Base-by-base conservation (phyloP, 768 basidiomycete genomes). In the Macrolepiota albuminosa region DNA sequence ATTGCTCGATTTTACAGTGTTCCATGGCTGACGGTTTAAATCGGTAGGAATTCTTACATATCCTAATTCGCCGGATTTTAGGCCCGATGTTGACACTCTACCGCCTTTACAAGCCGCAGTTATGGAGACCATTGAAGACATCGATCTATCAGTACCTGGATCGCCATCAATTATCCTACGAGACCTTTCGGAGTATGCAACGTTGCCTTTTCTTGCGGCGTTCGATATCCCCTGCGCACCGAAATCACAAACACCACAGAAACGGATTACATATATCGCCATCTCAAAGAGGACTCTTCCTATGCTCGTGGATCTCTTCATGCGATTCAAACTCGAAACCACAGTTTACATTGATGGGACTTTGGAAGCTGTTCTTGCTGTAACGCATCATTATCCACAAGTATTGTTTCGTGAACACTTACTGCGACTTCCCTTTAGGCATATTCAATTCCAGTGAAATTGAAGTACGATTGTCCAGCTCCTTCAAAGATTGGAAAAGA, bases 381-480 rank as follows among this genome's bases (percentile, higher is more conserved):
- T 93, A 63, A 61, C 86, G 13, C 21, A 18, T 13, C 69, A 13
- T 29, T 7, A 54, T 33, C 34, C 34, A 4, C 43, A 54, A 24
- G n/a, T 34, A n/a, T 26, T 5, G 8, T 26, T 5, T 48, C 45
- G 46, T 18, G 18, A 33, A 47, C 14, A 58, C 10, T 34, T 29
- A 33, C 9, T 34, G 34, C 9, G 34, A 52, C 18, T 37, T n/a
- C 31, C 31, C 29, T 46, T 36, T 47, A 93, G 91, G 89, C 94
- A 0, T 95, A 91, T 66, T 84, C 91, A 4, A 88, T 96, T 37
- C 95, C 96, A 2, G 85, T 98, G 70, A 94, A 95, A 68, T 76
- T 98, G 63, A 95, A 95, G 73, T 96, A 98, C 63, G 93, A 96
- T 39, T 97, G 95, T 70, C 95, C 96, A 0, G 76, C 90, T 0